Percentiles rank a stretch among this genome's conserved stretches.
Evolutionary conservation across 192 early-diverging fungal genomes (phyloP).

Genomic region (Dissophora globulifera): DNA sequence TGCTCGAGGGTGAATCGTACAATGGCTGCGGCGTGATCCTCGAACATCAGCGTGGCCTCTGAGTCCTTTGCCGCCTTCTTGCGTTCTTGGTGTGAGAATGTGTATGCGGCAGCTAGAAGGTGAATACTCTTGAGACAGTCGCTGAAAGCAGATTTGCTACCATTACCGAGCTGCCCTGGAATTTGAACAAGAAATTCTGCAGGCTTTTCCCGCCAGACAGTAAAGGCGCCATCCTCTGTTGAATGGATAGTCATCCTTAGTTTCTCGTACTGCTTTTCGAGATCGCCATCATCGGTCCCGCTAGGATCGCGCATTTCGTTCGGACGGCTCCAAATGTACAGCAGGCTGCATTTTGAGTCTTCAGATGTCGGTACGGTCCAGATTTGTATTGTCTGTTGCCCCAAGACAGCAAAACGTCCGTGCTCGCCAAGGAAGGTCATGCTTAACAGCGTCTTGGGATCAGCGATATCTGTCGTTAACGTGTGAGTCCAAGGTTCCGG

Average conservation of each 20-base stretch:
- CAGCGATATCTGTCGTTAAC: too few species aligned
- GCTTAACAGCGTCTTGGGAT: too few species aligned
- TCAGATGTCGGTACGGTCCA: slow-evolving; percentile 31
- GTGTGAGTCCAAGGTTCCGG: slow-evolving; percentile 49
- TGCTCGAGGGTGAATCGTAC: slow-evolving; percentile 29
- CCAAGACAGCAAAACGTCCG: slow-evolving; percentile 26
- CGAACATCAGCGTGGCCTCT: slow-evolving; percentile 6
- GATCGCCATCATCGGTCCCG: slow-evolving; percentile 3
- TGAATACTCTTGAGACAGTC: slow-evolving; percentile 32
- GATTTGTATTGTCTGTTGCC: slow-evolving; percentile 34
- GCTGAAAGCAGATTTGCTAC: slow-evolving; percentile 13
- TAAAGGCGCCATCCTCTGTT: slow-evolving; percentile 10
- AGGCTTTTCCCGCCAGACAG: too few species aligned
- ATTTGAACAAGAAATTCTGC: slow-evolving; percentile 11
- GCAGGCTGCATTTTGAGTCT: slow-evolving; percentile 26
- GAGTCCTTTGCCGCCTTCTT: slow-evolving; percentile 6
- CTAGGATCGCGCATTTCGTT: background rate
- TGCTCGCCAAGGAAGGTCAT: too few species aligned
- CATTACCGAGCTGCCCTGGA: slow-evolving; percentile 17
- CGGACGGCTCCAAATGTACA: slow-evolving; percentile 44
- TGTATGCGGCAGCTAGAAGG: slow-evolving; percentile 24
- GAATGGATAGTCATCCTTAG: slow-evolving; percentile 12
- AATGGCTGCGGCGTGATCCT: slow-evolving; percentile 35
- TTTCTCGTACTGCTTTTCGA: too few species aligned
- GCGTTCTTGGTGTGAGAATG: slow-evolving; percentile 11